A percentile compares a stretch with the other conserved stretches of the same genome.
Conservation (phyloP, 805 yeast species). For the Candida maris region DNA sequence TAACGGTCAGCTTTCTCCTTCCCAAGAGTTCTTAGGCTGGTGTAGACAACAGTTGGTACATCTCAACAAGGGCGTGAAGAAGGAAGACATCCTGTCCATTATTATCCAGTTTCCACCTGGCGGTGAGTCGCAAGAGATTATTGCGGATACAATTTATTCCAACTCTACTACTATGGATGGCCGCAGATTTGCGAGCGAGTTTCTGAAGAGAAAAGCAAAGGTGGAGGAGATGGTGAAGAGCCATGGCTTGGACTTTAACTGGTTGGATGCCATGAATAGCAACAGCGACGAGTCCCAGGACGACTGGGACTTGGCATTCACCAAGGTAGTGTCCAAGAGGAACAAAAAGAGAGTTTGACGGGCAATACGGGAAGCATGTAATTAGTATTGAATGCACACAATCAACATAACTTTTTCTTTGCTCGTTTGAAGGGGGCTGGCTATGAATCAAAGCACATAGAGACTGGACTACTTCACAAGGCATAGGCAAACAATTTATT, state of each 20-base stretch:
- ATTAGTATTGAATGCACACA: constrained; percentile 8
- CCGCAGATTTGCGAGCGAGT: constrained; percentile 88
- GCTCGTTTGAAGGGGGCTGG: too few relatives aligned
- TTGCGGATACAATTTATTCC: constrained; percentile 87
- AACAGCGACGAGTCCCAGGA: constrained; percentile 31
- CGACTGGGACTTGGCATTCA: constrained; percentile 49
- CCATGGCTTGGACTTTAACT: constrained; percentile 45
- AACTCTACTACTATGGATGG: constrained; percentile 92
- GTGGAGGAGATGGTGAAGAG: constrained; percentile 58
- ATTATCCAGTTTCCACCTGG: constrained; percentile 77
- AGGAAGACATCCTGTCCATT: constrained; percentile 74
- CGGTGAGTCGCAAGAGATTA: constrained; percentile 73
- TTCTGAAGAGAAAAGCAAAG: constrained; percentile 67
- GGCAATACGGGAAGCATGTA: constrained; percentile 6
- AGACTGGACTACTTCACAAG: too few relatives aligned
- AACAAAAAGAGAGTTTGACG: constrained; percentile 39
- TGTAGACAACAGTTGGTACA: constrained; percentile 62
- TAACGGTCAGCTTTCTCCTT: constrained; percentile 34
- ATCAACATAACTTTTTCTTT: not conserved
- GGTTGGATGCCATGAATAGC: constrained; percentile 60
- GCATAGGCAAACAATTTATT: not conserved
- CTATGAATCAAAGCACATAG: too few relatives aligned
- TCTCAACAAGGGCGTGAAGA: constrained; percentile 71
- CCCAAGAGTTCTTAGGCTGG: constrained; percentile 69
- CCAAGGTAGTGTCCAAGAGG: constrained; percentile 61